Percentiles rank a stretch among this genome's conserved stretches.
Conservation (phyloP, 164 flowering plant genomes). For the Vitis cinerea region DNA sequence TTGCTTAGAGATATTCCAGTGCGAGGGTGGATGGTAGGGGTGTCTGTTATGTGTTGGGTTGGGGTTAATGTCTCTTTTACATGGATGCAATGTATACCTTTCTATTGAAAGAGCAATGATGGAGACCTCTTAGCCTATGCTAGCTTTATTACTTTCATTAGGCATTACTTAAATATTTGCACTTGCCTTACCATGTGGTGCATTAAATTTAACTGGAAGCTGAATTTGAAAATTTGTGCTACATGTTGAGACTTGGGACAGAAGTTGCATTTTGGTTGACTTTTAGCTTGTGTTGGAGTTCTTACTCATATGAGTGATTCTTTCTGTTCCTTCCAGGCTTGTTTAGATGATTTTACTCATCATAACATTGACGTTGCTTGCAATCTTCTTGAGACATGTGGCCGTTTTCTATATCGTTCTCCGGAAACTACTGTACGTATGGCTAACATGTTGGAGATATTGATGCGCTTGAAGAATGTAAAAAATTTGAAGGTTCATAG, state of each 20-base stretch:
- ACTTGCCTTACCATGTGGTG: not conserved
- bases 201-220: not conserved
- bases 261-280: too few species aligned
- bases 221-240: not conserved
- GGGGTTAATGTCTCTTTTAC: too few species aligned
- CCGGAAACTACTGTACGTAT: slow-evolving; percentile 93
- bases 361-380: slow-evolving; percentile 99
- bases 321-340: slow-evolving; percentile 57
- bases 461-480: slow-evolving; percentile 97
- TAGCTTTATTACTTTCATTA: not conserved
- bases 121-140: not conserved
- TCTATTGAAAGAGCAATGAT: not conserved
- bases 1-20: too few species aligned
- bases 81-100: not conserved
- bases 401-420: slow-evolving; percentile 93
- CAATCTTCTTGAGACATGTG: slow-evolving; percentile 99
- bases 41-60: too few species aligned
- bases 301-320: not conserved
- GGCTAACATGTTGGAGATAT: slow-evolving; percentile 95
- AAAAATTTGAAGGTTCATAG: too few species aligned
- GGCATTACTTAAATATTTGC: not conserved
- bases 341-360: slow-evolving; percentile 96
- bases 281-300: not conserved
- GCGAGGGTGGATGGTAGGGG: too few species aligned
- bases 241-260: not conserved